Evolutionary conservation across 2,329 filamentous ascomycete genomes (phyloP).

Genomic region (Alternaria sp.): DNA sequence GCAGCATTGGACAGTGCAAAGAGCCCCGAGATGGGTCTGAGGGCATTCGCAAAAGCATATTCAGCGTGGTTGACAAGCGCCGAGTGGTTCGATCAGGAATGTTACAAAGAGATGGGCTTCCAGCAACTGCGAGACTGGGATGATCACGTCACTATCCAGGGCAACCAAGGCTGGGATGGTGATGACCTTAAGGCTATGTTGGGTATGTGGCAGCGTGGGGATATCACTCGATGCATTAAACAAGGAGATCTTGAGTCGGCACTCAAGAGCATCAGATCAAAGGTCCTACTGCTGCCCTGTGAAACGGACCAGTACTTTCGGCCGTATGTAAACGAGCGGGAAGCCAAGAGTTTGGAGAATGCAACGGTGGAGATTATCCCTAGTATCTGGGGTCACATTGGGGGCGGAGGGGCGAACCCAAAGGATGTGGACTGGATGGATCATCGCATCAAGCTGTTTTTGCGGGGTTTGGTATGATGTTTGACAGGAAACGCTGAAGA

Average conservation of each 20-base stretch:
- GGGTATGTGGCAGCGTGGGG: conserved; percentile 56
- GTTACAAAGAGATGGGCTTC: conserved; percentile 49
- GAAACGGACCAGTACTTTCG: conserved; percentile 55
- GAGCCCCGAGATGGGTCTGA: conserved; percentile 49
- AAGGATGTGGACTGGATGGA: conserved; percentile 43
- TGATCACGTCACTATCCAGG: conserved; percentile 33
- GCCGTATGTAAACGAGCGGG: conserved; percentile 51
- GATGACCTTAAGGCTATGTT: conserved; percentile 52
- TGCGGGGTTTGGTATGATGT: conserved; percentile 10
- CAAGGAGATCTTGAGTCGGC: conserved; percentile 41
- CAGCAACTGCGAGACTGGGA: conserved; percentile 36
- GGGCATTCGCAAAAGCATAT: conserved; percentile 53
- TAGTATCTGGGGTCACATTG: conserved; percentile 55
- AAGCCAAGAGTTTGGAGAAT: conserved; percentile 46
- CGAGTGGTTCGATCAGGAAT: conserved; percentile 53
- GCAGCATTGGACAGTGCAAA: conserved; percentile 56
- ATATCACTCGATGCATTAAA: conserved; percentile 46
- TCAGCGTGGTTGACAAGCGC: conserved; percentile 54
- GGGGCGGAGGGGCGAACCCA: conserved; percentile 50
- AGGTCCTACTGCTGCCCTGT: conserved; percentile 52
- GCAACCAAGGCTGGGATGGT: conserved; percentile 42
- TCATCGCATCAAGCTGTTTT: conserved; percentile 22
- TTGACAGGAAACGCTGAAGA: background rate
- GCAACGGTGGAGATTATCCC: conserved; percentile 47
- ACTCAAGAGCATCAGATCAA: conserved; percentile 50